phyloP scores from a whole-genome alignment of 129 eudicot species.

The sunflower (Helianthus annuus) region HanXRQr2.0-SUNRISE NC_035433.2:49381613-49382112 shows the following conservation, averaged over 20 bases:
- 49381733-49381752: conserved; percentile 68
- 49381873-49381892: conserved; percentile 8
- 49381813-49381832: not conserved
- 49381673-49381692: conserved; percentile 94
- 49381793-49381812: not conserved
- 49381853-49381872: not conserved
- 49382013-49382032: conserved; percentile 26
- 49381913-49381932: conserved; percentile 10
- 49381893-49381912: conserved; percentile 9
- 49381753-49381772: conserved; percentile 1
- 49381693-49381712: conserved; percentile 89
- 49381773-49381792: conserved; percentile 5
- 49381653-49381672: conserved; percentile 2
- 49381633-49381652: not conserved
- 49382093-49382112: not conserved
- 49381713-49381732: conserved; percentile 92
- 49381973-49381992: conserved; percentile 91
- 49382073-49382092: not conserved
- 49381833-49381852: conserved; percentile 2
- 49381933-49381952: conserved; percentile 39
- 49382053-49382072: conserved; percentile 46
- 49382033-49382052: conserved; percentile 46
- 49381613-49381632: conserved; percentile 15
- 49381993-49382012: conserved; percentile 88
- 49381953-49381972: conserved; percentile 81